Base-by-base conservation (phyloP, 495 filamentous ascomycete genomes). In the Neurospora intermedia region DNA sequence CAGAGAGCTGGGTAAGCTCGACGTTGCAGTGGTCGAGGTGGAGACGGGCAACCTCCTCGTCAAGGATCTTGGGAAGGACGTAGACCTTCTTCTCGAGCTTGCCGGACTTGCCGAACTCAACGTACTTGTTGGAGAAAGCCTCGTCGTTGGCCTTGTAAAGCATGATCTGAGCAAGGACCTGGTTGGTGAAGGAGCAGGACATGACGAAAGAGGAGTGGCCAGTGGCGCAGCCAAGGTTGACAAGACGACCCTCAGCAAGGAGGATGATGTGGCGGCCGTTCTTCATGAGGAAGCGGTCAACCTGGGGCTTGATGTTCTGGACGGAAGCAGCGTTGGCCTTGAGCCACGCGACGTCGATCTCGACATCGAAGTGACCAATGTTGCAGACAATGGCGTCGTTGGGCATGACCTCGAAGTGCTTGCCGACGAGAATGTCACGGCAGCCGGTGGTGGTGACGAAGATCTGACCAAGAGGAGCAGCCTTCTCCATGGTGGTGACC, bases 161-260 rank as follows among this genome's bases (percentile, higher is more conserved):
- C 87, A 97, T 92, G 85, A 99, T 99, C 87, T 99, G 96, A 39
- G 96, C 96, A 81, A 99, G 93, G 76, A 98, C 96, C 89, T 99
- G 96, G 90, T 99, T 99, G 87, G 95, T 97, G 92, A 99, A 99
- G 75, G 94, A 98, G 92, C 96, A 99, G 76, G 93, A 97, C 96
- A 99, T 98, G 89, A 99, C 96, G 87, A 99, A 99, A 69, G 95
- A 98, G 78, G 94, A 97, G 92, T 99, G 96, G 74, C 96, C 96
- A 74, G 96, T 99, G 80, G 96, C 96, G 86, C 96, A 99, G 83
- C 96, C 96, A 72, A 99, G 88, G 89, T 99, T 99, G 85, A 99
- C 96, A 72, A 99, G 92, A 87, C 96, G 95, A 77, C 96, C 96
- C 85, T 99, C 96, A 76, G 96, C 96, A 73, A 99, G 90, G 75